Base-by-base conservation (phyloP, 1,139 yeast genomes). In the Taphrina populina region DNA sequence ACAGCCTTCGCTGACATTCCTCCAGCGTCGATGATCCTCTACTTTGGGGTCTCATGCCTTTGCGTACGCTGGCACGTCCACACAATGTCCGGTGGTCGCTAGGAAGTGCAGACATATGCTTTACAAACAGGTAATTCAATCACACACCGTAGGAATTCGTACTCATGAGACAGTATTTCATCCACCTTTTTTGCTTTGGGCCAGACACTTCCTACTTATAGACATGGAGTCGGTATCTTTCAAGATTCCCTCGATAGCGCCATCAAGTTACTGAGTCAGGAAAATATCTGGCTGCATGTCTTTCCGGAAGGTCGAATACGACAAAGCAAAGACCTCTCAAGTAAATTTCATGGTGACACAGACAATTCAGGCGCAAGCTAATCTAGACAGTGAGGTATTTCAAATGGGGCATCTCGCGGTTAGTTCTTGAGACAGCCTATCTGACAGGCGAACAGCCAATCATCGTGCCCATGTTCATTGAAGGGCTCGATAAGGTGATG, bases 251-350 rank as follows among this genome's bases (percentile, higher is more conserved):
- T 92, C 8, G 97, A 92, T 69, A 95, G 96, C 0, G 85, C 95
- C n/a, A 79, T 92, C 45, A 72, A 90, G 61, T 71, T 92, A n/a
- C 71, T 90, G 56, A 82, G 90, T 40, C 90, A 58, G 51, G 57
- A 39, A 23, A 35, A 47, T 63, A 65, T 55, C 43, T 92, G 98
- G 98, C 80, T 92, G 59, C 97, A 92, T 68, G 82, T 90, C 3
- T 92, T 88, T 69, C 98, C 98, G 0, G 98, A 92, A 68, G 96
- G 95, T 0, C 86, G 84, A 67, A 97, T 92, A 1, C 77, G 92
- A 54, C 98, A 92, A 68, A 39, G 96, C 96, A 1, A 81, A 79
- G 67, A 74, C 77, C 55, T 37, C 13, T 49, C 54, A 11, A 49
- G 54, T 39, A 39, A 7, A 4, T 19, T 23, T 24, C 27, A 8